These are phyloP conservation scores for Aquilaria sinensis DNA, from an alignment of 345 rosid species.

Conservation along the genomic window DNA sequence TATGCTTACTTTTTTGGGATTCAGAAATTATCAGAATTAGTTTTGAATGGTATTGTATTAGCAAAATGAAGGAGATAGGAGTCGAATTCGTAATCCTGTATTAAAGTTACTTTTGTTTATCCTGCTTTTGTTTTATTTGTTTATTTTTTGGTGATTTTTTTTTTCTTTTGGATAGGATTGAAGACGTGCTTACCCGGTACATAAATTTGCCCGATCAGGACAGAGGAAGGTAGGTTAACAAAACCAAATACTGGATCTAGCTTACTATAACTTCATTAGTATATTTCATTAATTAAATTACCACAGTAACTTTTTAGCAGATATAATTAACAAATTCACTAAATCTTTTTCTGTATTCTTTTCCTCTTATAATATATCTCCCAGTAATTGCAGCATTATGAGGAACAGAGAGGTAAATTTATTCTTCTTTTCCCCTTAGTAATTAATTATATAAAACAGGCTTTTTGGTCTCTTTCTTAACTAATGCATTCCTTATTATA, in stretches of 20 bases:
- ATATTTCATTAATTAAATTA: not conserved
- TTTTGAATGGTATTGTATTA: not conserved
- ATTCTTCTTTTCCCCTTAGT: too few relatives aligned
- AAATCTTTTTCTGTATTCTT: not conserved
- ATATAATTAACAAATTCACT: too few relatives aligned
- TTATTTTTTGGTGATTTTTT: not conserved
- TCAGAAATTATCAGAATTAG: not conserved
- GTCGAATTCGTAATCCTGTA: too few relatives aligned
- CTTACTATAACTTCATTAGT: not conserved
- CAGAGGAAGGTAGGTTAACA: conserved; percentile 6
- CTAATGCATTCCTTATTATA: conserved; percentile 4
- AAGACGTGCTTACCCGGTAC: conserved; percentile 14
- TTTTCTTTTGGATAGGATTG: conserved; percentile 3
- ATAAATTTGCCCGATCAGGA: conserved; percentile 16
- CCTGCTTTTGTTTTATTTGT: too few relatives aligned
- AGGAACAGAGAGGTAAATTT: conserved; percentile 15
- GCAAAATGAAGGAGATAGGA: too few relatives aligned
- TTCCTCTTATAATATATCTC: not conserved
- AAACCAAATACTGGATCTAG: not conserved
- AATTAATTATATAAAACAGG: too few relatives aligned
- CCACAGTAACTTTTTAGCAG: too few relatives aligned
- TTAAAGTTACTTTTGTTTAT: not conserved
- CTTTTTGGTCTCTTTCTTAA: too few relatives aligned
- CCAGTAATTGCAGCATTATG: conserved; percentile 9
- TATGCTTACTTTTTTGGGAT: too few relatives aligned